These are phyloP conservation scores for Clarireedia hainanense DNA, from an alignment of 2,329 filamentous ascomycete genomes.

Conservation along the genomic window DNA sequence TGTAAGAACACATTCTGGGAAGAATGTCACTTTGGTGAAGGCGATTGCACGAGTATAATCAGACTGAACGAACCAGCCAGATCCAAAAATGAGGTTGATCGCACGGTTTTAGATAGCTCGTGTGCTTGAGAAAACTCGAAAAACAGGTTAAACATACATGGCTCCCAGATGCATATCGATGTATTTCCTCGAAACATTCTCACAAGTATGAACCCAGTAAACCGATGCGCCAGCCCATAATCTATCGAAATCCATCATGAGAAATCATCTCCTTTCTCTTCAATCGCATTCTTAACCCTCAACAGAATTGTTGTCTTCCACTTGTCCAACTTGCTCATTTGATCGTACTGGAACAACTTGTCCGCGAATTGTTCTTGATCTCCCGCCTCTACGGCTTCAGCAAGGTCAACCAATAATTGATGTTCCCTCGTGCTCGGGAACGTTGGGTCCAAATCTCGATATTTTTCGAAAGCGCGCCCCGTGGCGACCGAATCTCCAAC, in stretches of 20 bases:
- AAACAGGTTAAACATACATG: too few relatives aligned
- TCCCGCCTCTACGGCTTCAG: constrained; percentile 64
- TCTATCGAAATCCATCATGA: constrained; percentile 36
- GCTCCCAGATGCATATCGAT: not conserved
- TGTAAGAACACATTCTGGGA: too few relatives aligned
- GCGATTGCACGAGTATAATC: too few relatives aligned
- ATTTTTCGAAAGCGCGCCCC: constrained; percentile 73
- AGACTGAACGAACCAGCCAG: too few relatives aligned
- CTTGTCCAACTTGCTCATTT: constrained; percentile 88
- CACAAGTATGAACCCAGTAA: not conserved
- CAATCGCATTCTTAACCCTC: constrained; percentile 75
- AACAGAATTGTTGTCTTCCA: constrained; percentile 90
- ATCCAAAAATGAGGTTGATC: too few relatives aligned
- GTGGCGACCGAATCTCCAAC: constrained; percentile 67
- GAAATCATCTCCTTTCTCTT: constrained; percentile 62
- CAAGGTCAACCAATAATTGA: constrained; percentile 70
- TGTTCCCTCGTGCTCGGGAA: constrained; percentile 75
- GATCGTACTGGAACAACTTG: constrained; percentile 82
- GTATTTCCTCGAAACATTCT: not conserved
- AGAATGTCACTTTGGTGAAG: too few relatives aligned
- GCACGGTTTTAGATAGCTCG: too few relatives aligned
- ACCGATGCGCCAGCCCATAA: constrained; percentile 3
- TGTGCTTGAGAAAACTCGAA: too few relatives aligned
- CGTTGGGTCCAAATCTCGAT: constrained; percentile 68
- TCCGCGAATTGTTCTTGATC: constrained; percentile 80